Evolutionary conservation across 1,139 yeast genomes (phyloP).

Genomic region (Blastobotrys serpentis): DNA sequence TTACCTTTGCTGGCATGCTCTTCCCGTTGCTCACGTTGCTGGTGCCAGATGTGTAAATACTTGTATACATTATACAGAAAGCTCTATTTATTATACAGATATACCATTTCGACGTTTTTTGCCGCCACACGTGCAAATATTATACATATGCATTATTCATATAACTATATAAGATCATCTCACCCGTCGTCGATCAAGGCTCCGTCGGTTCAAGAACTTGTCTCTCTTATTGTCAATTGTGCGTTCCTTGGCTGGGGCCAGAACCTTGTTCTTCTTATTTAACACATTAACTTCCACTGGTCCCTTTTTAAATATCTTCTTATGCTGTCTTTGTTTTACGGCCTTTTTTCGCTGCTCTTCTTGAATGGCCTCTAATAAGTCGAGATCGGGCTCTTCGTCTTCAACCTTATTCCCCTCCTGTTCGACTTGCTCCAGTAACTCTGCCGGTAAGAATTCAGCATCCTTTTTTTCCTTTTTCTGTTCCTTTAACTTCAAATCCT

Average conservation of each 20-base stretch:
- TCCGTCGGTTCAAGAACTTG: constrained; percentile 51
- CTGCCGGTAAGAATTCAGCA: constrained; percentile 17
- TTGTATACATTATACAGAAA: neutral
- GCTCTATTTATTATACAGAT: neutral
- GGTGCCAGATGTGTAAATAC: constrained; percentile 32
- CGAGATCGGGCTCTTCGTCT: neutral
- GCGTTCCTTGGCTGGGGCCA: constrained; percentile 48
- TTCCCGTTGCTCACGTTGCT: constrained; percentile 36
- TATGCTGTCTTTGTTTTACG: constrained; percentile 35
- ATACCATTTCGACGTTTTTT: too few relatives aligned
- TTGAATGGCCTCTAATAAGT: neutral
- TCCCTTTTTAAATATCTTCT: constrained; percentile 44
- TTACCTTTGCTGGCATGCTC: constrained; percentile 36
- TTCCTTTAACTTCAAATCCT: constrained; percentile 22
- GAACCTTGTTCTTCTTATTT: constrained; percentile 34
- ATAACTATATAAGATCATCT: too few relatives aligned
- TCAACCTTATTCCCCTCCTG: constrained; percentile 10
- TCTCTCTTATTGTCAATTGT: constrained; percentile 44
- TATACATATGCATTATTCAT: too few relatives aligned
- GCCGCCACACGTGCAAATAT: too few relatives aligned
- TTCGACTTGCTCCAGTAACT: constrained; percentile 20
- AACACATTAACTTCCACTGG: constrained; percentile 54
- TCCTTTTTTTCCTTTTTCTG: constrained; percentile 21
- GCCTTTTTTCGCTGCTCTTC: constrained; percentile 11
- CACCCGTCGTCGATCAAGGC: constrained; percentile 18